These are phyloP conservation scores for Delitschia confertaspora DNA, from an alignment of 495 filamentous ascomycete genomes.

Conservation along the genomic window DNA sequence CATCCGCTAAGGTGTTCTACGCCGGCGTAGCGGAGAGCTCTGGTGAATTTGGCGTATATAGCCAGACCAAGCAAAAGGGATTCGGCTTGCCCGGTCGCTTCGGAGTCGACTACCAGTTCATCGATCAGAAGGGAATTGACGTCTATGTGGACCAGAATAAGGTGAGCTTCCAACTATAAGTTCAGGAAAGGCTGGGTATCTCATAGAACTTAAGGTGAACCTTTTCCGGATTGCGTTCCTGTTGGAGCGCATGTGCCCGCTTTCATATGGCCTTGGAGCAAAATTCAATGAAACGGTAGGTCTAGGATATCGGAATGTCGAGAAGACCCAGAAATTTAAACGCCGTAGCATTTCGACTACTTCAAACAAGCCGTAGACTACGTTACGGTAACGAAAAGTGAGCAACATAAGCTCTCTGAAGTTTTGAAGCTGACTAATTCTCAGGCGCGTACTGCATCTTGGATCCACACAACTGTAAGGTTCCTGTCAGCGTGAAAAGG, in stretches of 20 bases:
- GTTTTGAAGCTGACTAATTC: neutral
- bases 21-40: conserved; percentile 46
- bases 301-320: too few relatives aligned
- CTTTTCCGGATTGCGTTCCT: conserved; percentile 47
- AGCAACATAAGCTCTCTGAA: conserved; percentile 1
- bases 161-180: conserved; percentile 12
- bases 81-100: conserved; percentile 44
- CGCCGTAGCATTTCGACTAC: conserved; percentile 36
- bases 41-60: conserved; percentile 47
- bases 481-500: neutral
- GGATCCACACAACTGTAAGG: conserved; percentile 44
- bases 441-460: conserved; percentile 38
- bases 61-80: conserved; percentile 33
- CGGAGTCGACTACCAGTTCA: conserved; percentile 46
- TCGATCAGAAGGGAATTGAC: conserved; percentile 40
- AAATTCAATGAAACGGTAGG: conserved; percentile 43
- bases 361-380: conserved; percentile 46
- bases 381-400: conserved; percentile 43
- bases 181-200: neutral
- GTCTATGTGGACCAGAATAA: conserved; percentile 42
- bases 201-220: conserved; percentile 34
- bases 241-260: conserved; percentile 47
- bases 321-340: neutral
- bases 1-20: conserved; percentile 44
- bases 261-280: conserved; percentile 40